A percentile compares a stretch with the other conserved stretches of the same genome.
Conservation (phyloP, 2,329 filamentous ascomycete genomes). For the Aspergillus versicolor region DNA sequence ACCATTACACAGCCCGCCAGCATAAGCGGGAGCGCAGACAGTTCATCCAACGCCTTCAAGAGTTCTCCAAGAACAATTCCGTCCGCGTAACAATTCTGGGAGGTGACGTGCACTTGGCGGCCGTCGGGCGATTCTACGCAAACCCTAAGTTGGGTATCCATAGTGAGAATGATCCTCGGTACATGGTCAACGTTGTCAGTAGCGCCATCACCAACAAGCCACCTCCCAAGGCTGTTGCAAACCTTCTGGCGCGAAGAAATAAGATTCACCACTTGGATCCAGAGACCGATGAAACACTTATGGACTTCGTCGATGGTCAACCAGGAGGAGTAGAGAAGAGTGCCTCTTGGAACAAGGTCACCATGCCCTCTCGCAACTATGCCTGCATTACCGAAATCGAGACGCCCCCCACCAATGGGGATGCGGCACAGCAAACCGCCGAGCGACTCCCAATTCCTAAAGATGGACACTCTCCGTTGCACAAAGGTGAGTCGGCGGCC, state of each 20-base stretch:
- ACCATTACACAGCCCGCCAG: conserved; percentile 81
- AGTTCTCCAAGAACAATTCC: conserved; percentile 54
- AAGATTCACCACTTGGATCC: conserved; percentile 65
- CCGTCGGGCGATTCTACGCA: conserved; percentile 64
- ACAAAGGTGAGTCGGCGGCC: conserved; percentile 72
- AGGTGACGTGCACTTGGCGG: conserved; percentile 64
- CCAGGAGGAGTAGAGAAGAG: conserved; percentile 62
- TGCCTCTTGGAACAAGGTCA: conserved; percentile 73
- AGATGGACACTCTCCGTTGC: conserved; percentile 69
- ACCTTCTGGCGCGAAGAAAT: conserved; percentile 61
- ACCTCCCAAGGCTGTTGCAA: conserved; percentile 64
- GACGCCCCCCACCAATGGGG: conserved; percentile 24
- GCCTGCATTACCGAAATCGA: conserved; percentile 60
- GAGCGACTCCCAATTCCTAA: conserved; percentile 42
- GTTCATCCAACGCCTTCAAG: conserved; percentile 66
- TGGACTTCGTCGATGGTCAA: conserved; percentile 62
- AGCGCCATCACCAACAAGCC: conserved; percentile 69
- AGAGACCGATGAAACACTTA: conserved; percentile 64
- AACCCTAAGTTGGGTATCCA: conserved; percentile 58
- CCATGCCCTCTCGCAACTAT: conserved; percentile 72
- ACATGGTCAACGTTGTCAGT: conserved; percentile 64
- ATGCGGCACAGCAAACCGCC: conserved; percentile 14
- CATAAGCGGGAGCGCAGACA: conserved; percentile 85
- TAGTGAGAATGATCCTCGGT: conserved; percentile 59
- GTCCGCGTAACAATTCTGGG: conserved; percentile 62